These are phyloP conservation scores for Fraxinus paxiana DNA, from an alignment of 305 asterid genomes.

Conservation along the genomic window DNA sequence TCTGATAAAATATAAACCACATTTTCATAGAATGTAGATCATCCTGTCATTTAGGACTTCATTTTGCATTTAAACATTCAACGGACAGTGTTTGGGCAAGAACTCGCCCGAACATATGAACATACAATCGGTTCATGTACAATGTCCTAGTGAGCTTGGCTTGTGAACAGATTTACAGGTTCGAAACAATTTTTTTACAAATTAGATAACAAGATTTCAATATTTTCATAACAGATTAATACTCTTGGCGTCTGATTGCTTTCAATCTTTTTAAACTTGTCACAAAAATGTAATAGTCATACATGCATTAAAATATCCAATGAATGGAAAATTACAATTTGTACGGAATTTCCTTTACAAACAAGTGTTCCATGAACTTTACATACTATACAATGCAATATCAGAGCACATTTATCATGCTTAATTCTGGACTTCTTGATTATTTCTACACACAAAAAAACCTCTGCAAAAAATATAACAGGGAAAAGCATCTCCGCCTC, in stretches of 20 bases:
- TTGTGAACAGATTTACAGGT: neutral
- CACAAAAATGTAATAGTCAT: neutral
- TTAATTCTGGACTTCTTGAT: constrained; percentile 3
- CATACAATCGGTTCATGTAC: neutral
- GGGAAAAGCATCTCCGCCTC: constrained; percentile 11
- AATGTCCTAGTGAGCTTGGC: neutral
- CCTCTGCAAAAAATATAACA: constrained; percentile 15
- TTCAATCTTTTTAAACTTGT: neutral
- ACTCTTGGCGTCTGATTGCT: neutral
- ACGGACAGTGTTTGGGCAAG: neutral
- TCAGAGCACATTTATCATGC: constrained; percentile 24
- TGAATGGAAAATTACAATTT: neutral
- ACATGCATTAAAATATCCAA: neutral
- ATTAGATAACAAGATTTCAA: neutral
- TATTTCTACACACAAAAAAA: constrained; percentile 22
- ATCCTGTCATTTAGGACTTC: neutral
- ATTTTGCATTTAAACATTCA: neutral
- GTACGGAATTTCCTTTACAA: constrained; percentile 20
- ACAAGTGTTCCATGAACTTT: constrained; percentile 20
- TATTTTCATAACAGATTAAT: neutral
- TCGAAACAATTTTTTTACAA: neutral
- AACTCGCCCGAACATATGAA: neutral
- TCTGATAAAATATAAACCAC: neutral
- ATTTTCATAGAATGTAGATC: neutral
- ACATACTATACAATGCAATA: constrained; percentile 24